Conservation (phyloP, 2,329 filamentous ascomycete genomes). For the Diaporthe australafricana region DNA sequence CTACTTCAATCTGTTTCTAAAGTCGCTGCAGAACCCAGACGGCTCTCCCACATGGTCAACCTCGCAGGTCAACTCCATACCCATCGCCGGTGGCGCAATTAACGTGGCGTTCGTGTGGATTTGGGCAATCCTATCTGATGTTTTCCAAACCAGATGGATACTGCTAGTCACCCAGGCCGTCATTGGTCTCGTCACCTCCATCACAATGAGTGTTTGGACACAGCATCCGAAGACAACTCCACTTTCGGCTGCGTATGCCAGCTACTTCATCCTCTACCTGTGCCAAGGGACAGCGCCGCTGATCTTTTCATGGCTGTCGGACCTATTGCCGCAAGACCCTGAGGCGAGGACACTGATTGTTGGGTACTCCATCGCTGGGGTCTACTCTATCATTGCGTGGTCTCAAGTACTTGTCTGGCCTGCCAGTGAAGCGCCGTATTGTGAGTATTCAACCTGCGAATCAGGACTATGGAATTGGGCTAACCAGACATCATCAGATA, state of each 20-base stretch:
- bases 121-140: slow-evolving; percentile 64
- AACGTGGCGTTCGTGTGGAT: slow-evolving; percentile 65
- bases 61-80: slow-evolving; percentile 60
- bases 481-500: slow-evolving; percentile 44
- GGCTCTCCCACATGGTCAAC: slow-evolving; percentile 55
- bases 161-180: slow-evolving; percentile 59
- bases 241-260: slow-evolving; percentile 60
- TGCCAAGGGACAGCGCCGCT: slow-evolving; percentile 62
- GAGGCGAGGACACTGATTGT: slow-evolving; percentile 61
- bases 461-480: not conserved
- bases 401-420: slow-evolving; percentile 65
- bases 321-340: slow-evolving; percentile 58
- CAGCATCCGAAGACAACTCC: slow-evolving; percentile 54
- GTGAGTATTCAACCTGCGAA: slow-evolving; percentile 43
- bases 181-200: slow-evolving; percentile 59
- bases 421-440: slow-evolving; percentile 61
- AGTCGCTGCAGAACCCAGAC: slow-evolving; percentile 52
- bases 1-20: slow-evolving; percentile 58
- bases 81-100: slow-evolving; percentile 59
- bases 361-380: slow-evolving; percentile 59
- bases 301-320: slow-evolving; percentile 64
- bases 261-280: slow-evolving; percentile 62
- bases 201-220: slow-evolving; percentile 67
- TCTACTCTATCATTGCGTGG: slow-evolving; percentile 64
- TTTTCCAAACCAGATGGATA: slow-evolving; percentile 61